phyloP scores from a whole-genome alignment of 768 basidiomycete species.

The Sporobolomyces pararoseus region DNA sequence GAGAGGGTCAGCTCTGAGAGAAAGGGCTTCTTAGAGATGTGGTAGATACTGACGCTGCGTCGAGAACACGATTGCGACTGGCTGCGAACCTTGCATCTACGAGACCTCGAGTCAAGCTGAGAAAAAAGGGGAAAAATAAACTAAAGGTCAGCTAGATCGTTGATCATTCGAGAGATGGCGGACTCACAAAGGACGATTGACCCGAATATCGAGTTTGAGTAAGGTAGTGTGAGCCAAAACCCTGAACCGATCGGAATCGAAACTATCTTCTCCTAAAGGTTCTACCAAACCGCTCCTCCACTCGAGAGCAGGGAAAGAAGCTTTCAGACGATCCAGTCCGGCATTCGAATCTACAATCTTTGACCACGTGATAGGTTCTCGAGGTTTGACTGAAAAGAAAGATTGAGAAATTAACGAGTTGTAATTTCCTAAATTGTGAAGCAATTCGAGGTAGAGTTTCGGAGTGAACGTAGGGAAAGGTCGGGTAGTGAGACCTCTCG shows the following conservation, averaged over 20 bases:
- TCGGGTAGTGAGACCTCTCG: not conserved
- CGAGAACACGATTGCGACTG: not conserved
- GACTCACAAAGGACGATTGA: constrained; percentile 39
- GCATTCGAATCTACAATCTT: constrained; percentile 26
- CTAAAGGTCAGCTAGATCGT: too few species aligned
- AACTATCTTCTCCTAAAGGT: constrained; percentile 15
- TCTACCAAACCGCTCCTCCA: constrained; percentile 4
- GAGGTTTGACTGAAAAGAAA: constrained; percentile 22
- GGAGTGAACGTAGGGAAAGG: constrained; percentile 31
- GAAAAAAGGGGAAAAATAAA: too few species aligned
- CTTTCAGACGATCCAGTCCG: constrained; percentile 19
- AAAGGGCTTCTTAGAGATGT: not conserved
- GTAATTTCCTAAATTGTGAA: constrained; percentile 7
- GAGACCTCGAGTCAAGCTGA: constrained; percentile 32
- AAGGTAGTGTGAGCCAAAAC: constrained; percentile 18
- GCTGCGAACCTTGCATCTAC: constrained; percentile 24
- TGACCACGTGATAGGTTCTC: not conserved
- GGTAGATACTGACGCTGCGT: constrained; percentile 20
- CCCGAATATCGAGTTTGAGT: constrained; percentile 20
- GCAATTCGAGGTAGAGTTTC: constrained; percentile 10
- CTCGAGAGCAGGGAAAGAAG: constrained; percentile 15
- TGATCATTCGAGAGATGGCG: not conserved
- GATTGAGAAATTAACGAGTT: constrained; percentile 10
- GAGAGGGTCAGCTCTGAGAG: too few species aligned
- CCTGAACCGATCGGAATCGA: constrained; percentile 24